phyloP scores from a whole-genome alignment of 345 rosid genomes.

The Syzygium oleosum region DNA sequence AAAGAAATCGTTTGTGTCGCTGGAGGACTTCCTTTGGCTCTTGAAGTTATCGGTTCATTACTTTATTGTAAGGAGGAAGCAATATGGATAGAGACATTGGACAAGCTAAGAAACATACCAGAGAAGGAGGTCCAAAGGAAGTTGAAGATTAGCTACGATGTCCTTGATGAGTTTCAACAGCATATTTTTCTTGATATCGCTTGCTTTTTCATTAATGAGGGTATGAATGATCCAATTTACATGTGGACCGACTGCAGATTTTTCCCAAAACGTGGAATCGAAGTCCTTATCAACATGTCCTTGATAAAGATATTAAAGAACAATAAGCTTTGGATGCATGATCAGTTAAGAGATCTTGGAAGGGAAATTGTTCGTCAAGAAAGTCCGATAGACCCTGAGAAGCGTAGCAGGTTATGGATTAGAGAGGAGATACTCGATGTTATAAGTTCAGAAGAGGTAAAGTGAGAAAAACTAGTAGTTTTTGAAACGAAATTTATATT shows the following conservation, averaged over 20 bases:
- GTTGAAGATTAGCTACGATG: neutral
- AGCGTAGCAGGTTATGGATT: neutral
- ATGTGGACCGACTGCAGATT: neutral
- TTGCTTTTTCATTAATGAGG: neutral
- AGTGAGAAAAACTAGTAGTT: neutral
- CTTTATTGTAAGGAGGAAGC: neutral
- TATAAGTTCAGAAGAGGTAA: neutral
- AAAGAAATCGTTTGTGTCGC: neutral
- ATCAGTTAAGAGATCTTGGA: neutral
- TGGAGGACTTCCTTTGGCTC: constrained; percentile 5
- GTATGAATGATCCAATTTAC: neutral
- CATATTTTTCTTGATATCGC: neutral
- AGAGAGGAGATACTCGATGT: neutral
- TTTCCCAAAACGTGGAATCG: neutral
- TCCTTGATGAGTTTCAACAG: neutral
- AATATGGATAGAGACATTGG: neutral
- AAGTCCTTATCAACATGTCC: neutral
- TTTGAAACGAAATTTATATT: neutral
- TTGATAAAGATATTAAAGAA: neutral
- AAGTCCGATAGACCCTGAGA: neutral
- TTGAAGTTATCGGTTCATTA: neutral
- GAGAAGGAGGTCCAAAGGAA: neutral
- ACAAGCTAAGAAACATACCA: neutral
- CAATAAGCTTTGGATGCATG: neutral
- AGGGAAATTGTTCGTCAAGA: neutral